Evolutionary conservation across 1,284 basidiomycete genomes (phyloP), one percentile per base, ranked within the genome.

Genomic region (Rhodotorula sp.): DNA sequence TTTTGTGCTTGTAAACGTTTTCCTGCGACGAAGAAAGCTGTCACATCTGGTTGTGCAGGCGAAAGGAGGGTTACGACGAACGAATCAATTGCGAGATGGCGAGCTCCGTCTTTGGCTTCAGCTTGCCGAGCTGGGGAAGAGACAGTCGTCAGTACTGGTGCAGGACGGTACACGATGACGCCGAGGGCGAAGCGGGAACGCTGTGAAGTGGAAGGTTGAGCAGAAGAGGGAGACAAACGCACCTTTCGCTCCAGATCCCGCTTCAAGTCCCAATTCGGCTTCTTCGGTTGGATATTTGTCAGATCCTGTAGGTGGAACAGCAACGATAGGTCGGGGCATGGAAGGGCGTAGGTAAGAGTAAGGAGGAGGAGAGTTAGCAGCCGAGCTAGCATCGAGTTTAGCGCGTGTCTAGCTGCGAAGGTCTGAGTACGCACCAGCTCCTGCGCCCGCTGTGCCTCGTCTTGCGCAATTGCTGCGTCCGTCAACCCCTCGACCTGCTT

Each of bases 251-350:
- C 90, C 81, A 94, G 88, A 78, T 97, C 93, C 58, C 94, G 87
- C 80, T 95, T 97, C 73, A 99, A 83, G 81, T 98, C 95, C 94
- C 95, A 98, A 80, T 98, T 98, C 16, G 90, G 87, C 59, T 92
- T 86, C 84, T 94, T 95, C 2, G 95, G 95, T 34, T 94, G 94
- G 74, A 99, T 97, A 79, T 96, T 98, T 79, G 93, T 90, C 34
- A 98, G 84, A 78, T 98, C 93, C 92, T 96, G 78, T 20, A 11
- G 20, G 44, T 1, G 34, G 37, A 40, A 20, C 22, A 8, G n/a
- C 18, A 18, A 9, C 16, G 28, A 15, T 22, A 44, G 26, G 34
- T 22, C n/a, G 13, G 30, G 34, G 34, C 1, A 4, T n/a, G 28
- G 5, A 16, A 26, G 4, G 48, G 47, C 13, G 16, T n/a, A 44